Percentiles rank a stretch among this genome's conserved stretches.
These are phyloP conservation scores for Kwoniella botswanensis DNA, from an alignment of 768 basidiomycete genomes.

Conservation along the genomic window DNA sequence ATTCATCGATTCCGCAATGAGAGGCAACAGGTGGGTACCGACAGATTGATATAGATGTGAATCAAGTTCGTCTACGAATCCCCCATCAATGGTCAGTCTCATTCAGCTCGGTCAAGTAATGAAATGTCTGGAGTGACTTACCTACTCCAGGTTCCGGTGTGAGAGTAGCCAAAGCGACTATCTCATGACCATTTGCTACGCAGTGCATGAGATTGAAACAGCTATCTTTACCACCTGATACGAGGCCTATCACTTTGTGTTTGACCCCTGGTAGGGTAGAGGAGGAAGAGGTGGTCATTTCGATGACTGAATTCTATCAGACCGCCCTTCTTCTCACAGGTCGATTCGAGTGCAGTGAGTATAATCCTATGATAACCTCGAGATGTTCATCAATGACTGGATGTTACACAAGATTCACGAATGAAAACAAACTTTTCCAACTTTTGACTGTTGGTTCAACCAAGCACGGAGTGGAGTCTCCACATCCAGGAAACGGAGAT, in stretches of 20 bases:
- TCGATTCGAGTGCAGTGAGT: not conserved
- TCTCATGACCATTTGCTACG: slow-evolving; percentile 78
- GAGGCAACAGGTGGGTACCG: slow-evolving; percentile 87
- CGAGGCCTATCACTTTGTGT: slow-evolving; percentile 81
- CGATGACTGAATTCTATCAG: too few species aligned
- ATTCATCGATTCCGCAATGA: slow-evolving; percentile 80
- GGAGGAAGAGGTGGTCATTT: slow-evolving; percentile 4
- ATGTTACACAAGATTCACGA: too few species aligned
- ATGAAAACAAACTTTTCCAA: too few species aligned
- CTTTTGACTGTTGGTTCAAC: too few species aligned
- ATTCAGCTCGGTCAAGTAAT: too few species aligned
- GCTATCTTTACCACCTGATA: slow-evolving; percentile 97
- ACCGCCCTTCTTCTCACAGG: too few species aligned
- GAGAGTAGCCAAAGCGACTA: slow-evolving; percentile 86
- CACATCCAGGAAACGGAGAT: not conserved
- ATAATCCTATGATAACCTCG: not conserved
- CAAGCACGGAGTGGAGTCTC: not conserved
- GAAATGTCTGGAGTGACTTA: slow-evolving; percentile 55
- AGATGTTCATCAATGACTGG: not conserved
- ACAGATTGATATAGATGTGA: slow-evolving; percentile 99
- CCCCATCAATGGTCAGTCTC: not conserved
- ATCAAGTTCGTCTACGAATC: slow-evolving; percentile 85
- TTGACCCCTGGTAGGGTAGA: slow-evolving; percentile 32
- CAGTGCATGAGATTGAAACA: slow-evolving; percentile 95
- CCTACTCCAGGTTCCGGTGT: slow-evolving; percentile 85